A percentile compares a stretch with the other conserved stretches of the same genome.
Conservation (phyloP, 2,329 filamentous ascomycete species). For the Torrubiella hemipterigena region DNA sequence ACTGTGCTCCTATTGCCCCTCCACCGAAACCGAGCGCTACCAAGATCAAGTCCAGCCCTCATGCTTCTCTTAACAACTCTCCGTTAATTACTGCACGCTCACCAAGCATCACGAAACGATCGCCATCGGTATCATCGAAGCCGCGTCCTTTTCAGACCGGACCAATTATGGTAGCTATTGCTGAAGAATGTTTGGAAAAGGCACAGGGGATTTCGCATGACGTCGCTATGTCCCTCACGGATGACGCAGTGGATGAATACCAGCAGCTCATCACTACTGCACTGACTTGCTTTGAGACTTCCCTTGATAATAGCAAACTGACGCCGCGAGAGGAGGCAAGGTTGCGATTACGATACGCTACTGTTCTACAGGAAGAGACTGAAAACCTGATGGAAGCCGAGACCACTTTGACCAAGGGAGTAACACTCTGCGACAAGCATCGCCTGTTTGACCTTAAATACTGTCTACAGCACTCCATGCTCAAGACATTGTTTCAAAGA, state of each 20-base stretch:
- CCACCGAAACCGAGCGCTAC: conserved; percentile 17
- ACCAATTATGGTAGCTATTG: conserved; percentile 54
- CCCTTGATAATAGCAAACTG: conserved; percentile 48
- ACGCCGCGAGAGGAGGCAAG: conserved; percentile 56
- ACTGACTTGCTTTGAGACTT: conserved; percentile 59
- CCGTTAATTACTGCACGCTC: conserved; percentile 27
- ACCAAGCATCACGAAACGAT: conserved; percentile 27
- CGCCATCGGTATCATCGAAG: conserved; percentile 27
- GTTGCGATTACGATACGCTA: conserved; percentile 59
- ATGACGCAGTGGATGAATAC: conserved; percentile 47
- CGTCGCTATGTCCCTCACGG: conserved; percentile 23
- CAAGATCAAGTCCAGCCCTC: conserved; percentile 23
- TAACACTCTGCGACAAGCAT: conserved; percentile 53
- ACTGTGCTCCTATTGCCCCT: not conserved
- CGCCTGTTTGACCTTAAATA: conserved; percentile 55
- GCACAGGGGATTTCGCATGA: conserved; percentile 45
- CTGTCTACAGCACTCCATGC: conserved; percentile 62
- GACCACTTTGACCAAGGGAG: conserved; percentile 58
- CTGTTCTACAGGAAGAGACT: conserved; percentile 61
- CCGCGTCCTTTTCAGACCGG: conserved; percentile 35
- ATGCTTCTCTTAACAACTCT: conserved; percentile 26
- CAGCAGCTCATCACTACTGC: conserved; percentile 61
- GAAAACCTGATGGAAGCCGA: conserved; percentile 65
- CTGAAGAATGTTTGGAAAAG: conserved; percentile 62
- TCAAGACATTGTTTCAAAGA: conserved; percentile 57